A percentile compares a stretch with the other conserved stretches of the same genome.
phyloP scores from a whole-genome alignment of 2,329 filamentous ascomycete genomes.

The Cercospora janseana region DNA sequence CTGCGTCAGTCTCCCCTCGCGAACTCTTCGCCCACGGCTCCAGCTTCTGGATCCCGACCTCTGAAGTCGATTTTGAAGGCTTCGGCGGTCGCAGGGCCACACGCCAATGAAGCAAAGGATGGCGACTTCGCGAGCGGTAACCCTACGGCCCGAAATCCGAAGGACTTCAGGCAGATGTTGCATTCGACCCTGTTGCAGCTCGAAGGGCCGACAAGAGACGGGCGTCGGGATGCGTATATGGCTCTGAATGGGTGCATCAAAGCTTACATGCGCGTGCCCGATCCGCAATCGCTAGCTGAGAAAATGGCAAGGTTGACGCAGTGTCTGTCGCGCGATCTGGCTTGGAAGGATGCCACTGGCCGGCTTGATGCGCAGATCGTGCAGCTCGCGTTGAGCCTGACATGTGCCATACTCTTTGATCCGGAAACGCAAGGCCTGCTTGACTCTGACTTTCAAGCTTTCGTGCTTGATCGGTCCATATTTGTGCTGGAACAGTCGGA shows the following conservation, averaged over 20 bases:
- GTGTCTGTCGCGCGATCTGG: constrained; percentile 81
- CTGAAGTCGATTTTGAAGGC: constrained; percentile 81
- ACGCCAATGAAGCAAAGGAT: constrained; percentile 35
- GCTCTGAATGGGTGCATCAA: constrained; percentile 73
- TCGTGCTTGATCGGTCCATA: constrained; percentile 78
- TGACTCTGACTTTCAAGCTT: constrained; percentile 73
- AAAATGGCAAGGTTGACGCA: constrained; percentile 76
- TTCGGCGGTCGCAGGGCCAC: constrained; percentile 44
- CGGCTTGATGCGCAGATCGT: constrained; percentile 65
- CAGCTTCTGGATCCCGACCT: constrained; percentile 50
- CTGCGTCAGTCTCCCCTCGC: constrained; percentile 34
- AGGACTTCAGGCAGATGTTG: constrained; percentile 73
- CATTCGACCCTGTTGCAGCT: constrained; percentile 82
- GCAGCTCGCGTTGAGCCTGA: constrained; percentile 73
- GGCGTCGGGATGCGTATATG: constrained; percentile 81
- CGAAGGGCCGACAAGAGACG: constrained; percentile 67
- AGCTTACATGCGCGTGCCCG: constrained; percentile 77
- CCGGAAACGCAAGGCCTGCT: constrained; percentile 60
- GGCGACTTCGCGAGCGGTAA: constrained; percentile 43
- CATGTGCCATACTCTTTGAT: constrained; percentile 74
- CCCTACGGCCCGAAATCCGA: constrained; percentile 49
- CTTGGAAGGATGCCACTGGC: constrained; percentile 53
- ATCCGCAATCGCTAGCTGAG: constrained; percentile 66
- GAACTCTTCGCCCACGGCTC: constrained; percentile 35
- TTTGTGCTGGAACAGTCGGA: constrained; percentile 66